A percentile compares a stretch with the other conserved stretches of the same genome.
phyloP scores from a whole-genome alignment of 2,329 filamentous ascomycete genomes.

The Amesomyces nigricolor region DNA sequence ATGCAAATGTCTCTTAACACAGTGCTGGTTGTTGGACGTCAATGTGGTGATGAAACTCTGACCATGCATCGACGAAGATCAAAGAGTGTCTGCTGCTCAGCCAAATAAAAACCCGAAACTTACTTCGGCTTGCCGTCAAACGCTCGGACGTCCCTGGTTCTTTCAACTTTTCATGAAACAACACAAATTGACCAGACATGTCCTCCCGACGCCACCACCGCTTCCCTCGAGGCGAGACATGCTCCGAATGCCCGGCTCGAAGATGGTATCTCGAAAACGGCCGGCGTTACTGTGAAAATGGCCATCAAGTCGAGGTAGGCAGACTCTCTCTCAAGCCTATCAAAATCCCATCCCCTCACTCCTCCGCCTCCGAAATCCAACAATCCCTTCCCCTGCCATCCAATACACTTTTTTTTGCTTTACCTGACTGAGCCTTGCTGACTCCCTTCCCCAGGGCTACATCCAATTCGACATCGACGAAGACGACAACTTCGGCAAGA shows the following conservation, averaged over 20 bases:
- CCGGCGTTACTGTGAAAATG: slow-evolving; percentile 71
- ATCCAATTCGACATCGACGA: slow-evolving; percentile 55
- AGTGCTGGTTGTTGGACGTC: not conserved
- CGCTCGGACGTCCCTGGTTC: too few species aligned
- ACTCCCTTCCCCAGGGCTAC: slow-evolving; percentile 38
- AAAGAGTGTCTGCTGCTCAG: too few species aligned
- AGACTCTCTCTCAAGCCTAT: not conserved
- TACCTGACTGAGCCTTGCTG: too few species aligned
- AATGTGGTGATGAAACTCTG: not conserved
- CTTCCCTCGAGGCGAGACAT: slow-evolving; percentile 49
- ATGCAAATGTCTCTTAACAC: too few species aligned
- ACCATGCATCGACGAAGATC: not conserved
- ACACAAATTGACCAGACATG: slow-evolving; percentile 28
- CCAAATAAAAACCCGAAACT: too few species aligned
- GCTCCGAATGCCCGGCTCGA: slow-evolving; percentile 63
- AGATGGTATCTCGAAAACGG: slow-evolving; percentile 71
- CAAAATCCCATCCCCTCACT: not conserved
- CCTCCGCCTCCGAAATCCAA: not conserved
- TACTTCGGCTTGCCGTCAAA: too few species aligned
- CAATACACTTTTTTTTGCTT: not conserved
- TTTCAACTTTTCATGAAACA: not conserved
- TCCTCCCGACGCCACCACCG: slow-evolving; percentile 38
- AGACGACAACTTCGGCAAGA: slow-evolving; percentile 61
- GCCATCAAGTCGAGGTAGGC: slow-evolving; percentile 69
- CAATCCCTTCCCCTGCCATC: not conserved